These are phyloP conservation scores for Ajuga chamaepitys DNA, from an alignment of 257 asterid species.

Conservation along the genomic window DNA sequence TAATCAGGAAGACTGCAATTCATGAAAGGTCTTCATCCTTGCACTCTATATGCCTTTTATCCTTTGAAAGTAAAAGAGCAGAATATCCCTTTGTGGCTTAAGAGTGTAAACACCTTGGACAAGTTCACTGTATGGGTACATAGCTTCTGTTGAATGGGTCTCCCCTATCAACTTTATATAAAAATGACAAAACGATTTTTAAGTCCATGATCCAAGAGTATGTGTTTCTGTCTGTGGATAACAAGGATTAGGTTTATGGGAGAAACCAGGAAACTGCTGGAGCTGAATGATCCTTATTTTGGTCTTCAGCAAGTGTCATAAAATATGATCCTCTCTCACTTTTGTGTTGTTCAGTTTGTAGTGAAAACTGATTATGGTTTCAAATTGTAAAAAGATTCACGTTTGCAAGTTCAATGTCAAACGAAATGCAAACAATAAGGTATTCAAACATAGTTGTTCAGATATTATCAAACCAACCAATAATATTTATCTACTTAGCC, in stretches of 20 bases:
- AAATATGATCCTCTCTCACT: neutral
- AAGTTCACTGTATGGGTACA: neutral
- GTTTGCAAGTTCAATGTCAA: neutral
- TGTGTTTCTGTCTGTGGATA: neutral
- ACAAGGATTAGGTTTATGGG: neutral
- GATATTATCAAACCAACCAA: neutral
- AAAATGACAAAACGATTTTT: neutral
- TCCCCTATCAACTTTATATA: neutral
- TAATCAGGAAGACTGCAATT: neutral
- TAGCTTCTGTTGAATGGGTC: neutral
- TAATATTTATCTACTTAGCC: neutral
- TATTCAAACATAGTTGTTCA: neutral
- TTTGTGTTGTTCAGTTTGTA: neutral
- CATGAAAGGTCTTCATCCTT: neutral
- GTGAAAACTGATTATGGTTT: neutral
- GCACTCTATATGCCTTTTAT: neutral
- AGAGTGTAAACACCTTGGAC: neutral
- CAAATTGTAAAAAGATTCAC: neutral
- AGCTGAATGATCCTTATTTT: neutral
- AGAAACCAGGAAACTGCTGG: neutral
- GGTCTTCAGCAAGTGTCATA: neutral
- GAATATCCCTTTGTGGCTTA: neutral
- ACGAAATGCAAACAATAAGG: neutral
- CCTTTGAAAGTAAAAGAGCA: neutral
- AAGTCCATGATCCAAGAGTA: neutral